Base-by-base conservation (phyloP, 305 asterid genomes). In the Fraxinus albicans region DNA sequence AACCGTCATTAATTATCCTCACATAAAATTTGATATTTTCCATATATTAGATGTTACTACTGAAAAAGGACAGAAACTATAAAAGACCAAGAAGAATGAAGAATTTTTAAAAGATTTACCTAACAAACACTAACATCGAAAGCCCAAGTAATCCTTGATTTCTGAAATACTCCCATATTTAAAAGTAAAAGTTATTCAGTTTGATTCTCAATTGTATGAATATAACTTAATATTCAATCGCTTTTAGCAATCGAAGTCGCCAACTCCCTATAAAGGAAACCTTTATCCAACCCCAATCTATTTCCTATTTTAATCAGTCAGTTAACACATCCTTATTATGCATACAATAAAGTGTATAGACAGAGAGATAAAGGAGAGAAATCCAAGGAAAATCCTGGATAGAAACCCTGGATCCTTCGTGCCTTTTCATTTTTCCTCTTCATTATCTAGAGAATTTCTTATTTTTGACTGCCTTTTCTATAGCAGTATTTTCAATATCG, bases 131-230 rank as follows among this genome's bases (percentile, higher is more conserved):
- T 90, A 86, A 87, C 94, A 90, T 91, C 96, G 77, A 97, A 84
- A 80, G 98, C 95, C 98, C 97, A 92, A 63, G 91, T 83, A 87
- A 95, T 95, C 90, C 93, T 95, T 87, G 97, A 89, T 91, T 94
- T 92, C 94, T 84, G 89, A 94, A 89, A 88, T 88, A 95, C 89
- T 91, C 95, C 88, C 97, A 95, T 95, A 77, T 90, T 89, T 84
- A 89, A 86, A 83, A 89, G 86, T 84, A 85, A 77, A 83, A 78
- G 87, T 77, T 77, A 72, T 80, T 76, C 79, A 87, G 83, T 88
- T 86, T 81, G 83, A 86, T 83, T 89, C 70, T 63, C 83, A 84
- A 84, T 77, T 80, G 63, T 76, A 78, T 58, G 77, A 65, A 69
- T 78, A 67, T 36, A 47, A 76, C 72, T 73, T 27, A 60, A 60